Evolutionary conservation across 257 asterid species (phyloP).

Genomic region (Solanum ahanhuiri): DNA sequence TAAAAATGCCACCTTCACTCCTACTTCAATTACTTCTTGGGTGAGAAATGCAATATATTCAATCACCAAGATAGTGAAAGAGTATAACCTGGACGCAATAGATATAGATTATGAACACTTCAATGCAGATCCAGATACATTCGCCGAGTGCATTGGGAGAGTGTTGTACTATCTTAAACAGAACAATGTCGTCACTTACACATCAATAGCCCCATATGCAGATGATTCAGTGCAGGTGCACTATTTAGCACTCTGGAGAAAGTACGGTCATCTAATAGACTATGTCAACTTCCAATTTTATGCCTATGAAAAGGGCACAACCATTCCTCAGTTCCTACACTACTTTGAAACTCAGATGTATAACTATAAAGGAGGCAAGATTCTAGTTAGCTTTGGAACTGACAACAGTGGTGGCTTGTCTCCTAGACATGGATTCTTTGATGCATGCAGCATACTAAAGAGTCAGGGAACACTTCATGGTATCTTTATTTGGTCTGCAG

Average conservation of each 20-base stretch:
- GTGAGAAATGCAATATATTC: conserved; percentile 52
- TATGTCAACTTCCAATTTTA: conserved; percentile 70
- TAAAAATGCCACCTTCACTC: conserved; percentile 27
- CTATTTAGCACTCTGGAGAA: conserved; percentile 61
- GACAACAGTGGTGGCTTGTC: conserved; percentile 59
- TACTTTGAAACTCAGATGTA: conserved; percentile 46
- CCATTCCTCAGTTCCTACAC: conserved; percentile 41
- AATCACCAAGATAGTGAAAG: conserved; percentile 28
- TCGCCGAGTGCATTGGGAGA: conserved; percentile 61
- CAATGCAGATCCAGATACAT: conserved; percentile 49
- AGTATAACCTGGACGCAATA: conserved; percentile 51
- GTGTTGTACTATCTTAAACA: conserved; percentile 43
- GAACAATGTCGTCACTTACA: conserved; percentile 29
- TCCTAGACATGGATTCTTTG: conserved; percentile 52
- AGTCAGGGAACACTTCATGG: conserved; percentile 56
- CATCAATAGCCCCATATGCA: conserved; percentile 64
- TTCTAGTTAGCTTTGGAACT: conserved; percentile 54
- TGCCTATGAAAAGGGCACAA: conserved; percentile 39
- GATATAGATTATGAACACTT: conserved; percentile 81
- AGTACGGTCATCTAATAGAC: conserved; percentile 48
- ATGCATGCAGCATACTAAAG: conserved; percentile 41
- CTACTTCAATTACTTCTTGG: conserved; percentile 44
- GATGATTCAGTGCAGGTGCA: conserved; percentile 32
- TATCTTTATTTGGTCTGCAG: conserved; percentile 84
- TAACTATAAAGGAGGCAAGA: conserved; percentile 45